These are phyloP conservation scores for Ceratocystis alfenasii DNA, from an alignment of 2,329 filamentous ascomycete species.

Conservation along the genomic window DNA sequence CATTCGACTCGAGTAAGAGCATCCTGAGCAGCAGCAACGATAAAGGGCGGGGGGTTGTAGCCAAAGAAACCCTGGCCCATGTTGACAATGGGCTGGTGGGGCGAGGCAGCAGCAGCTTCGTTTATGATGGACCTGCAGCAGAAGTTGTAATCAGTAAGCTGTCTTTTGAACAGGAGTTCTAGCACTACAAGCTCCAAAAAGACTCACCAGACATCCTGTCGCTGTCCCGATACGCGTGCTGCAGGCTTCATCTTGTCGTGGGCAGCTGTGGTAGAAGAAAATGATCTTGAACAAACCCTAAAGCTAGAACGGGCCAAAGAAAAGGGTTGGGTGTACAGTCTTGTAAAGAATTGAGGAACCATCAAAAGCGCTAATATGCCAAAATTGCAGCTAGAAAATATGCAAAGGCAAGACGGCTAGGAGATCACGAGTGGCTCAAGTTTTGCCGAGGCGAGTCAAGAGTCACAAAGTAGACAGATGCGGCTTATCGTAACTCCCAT, in stretches of 20 bases:
- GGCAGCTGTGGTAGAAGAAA: conserved; percentile 26
- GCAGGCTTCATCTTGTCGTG: conserved; percentile 40
- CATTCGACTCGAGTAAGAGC: conserved; percentile 86
- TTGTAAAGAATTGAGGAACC: background rate
- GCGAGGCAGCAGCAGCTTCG: conserved; percentile 50
- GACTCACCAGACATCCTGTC: conserved; percentile 42
- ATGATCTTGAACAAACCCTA: background rate
- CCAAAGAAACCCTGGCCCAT: conserved; percentile 66
- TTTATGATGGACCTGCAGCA: conserved; percentile 51
- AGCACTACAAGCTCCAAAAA: background rate
- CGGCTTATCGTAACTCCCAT: background rate
- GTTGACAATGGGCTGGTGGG: conserved; percentile 52
- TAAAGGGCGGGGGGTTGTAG: conserved; percentile 87
- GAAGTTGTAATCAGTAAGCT: background rate
- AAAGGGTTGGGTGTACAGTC: background rate
- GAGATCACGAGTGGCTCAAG: background rate
- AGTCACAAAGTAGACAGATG: background rate
- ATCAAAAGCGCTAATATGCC: background rate
- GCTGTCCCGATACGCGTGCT: conserved; percentile 38
- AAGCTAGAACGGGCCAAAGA: background rate
- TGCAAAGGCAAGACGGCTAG: background rate
- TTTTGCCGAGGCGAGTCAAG: background rate
- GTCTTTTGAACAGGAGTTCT: background rate
- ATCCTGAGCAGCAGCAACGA: conserved; percentile 79
- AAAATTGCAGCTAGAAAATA: background rate